Conservation (phyloP, 2,329 filamentous ascomycete species). For the Aulographum hederae region DNA sequence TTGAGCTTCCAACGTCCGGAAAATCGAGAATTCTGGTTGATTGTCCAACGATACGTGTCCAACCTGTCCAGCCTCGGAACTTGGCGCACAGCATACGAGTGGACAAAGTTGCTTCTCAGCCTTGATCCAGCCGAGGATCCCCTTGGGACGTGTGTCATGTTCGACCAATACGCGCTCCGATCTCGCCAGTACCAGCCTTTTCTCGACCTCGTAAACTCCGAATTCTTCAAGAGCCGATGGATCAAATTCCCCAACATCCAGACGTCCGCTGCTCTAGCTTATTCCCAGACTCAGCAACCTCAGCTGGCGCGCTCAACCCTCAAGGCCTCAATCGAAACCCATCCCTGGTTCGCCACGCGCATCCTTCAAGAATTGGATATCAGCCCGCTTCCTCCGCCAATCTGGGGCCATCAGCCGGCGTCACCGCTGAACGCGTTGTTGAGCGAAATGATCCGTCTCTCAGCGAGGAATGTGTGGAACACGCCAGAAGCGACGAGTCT, state of each 20-base stretch:
- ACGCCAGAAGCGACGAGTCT: constrained; percentile 51
- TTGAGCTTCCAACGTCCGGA: constrained; percentile 67
- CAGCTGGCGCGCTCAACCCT: constrained; percentile 48
- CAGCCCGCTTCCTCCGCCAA: constrained; percentile 52
- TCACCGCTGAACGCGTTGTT: constrained; percentile 49
- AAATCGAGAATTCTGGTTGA: constrained; percentile 85
- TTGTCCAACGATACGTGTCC: constrained; percentile 72
- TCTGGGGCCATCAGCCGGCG: constrained; percentile 65
- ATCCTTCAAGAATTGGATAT: constrained; percentile 68
- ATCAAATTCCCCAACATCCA: constrained; percentile 12
- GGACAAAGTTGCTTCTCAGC: constrained; percentile 69
- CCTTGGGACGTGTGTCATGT: constrained; percentile 61
- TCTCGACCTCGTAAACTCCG: constrained; percentile 35
- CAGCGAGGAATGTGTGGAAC: constrained; percentile 74
- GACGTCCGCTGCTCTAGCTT: constrained; percentile 51
- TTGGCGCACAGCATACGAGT: constrained; percentile 82
- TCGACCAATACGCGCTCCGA: constrained; percentile 73
- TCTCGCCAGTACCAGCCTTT: constrained; percentile 62
- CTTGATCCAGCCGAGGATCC: constrained; percentile 59
- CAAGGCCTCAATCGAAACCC: constrained; percentile 45
- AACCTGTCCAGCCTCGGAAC: constrained; percentile 83
- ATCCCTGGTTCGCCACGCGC: constrained; percentile 71
- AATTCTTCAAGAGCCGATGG: neutral
- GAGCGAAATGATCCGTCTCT: constrained; percentile 55
- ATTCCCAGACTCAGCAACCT: constrained; percentile 49